Conservation (phyloP, 768 basidiomycete genomes). For the Panus rudis region DNA sequence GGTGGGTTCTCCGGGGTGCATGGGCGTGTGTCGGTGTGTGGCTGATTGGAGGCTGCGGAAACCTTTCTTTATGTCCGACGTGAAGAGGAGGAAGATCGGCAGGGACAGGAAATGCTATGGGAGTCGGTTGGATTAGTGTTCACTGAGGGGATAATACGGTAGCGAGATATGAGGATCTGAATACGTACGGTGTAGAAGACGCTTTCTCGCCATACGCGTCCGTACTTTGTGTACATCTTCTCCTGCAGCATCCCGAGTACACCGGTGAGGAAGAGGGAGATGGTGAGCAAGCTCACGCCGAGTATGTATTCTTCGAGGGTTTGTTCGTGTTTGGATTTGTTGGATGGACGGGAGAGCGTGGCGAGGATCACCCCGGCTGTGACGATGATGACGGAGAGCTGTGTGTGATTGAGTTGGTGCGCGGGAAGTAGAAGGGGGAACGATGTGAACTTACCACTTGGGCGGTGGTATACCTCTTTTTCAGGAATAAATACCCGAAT, state of each 20-base stretch:
- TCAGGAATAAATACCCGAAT: slow-evolving; percentile 53
- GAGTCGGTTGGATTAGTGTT: background rate
- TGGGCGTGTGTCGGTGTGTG: slow-evolving; percentile 13
- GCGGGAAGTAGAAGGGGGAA: background rate
- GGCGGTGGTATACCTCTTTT: slow-evolving; percentile 46
- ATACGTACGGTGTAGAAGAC: slow-evolving; percentile 72
- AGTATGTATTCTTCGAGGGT: slow-evolving; percentile 38
- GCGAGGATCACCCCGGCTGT: slow-evolving; percentile 66
- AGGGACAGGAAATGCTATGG: slow-evolving; percentile 69
- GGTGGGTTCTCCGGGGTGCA: slow-evolving; percentile 4
- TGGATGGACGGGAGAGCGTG: slow-evolving; percentile 55
- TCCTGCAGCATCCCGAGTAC: slow-evolving; percentile 72
- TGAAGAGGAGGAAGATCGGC: slow-evolving; percentile 65
- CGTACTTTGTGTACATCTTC: slow-evolving; percentile 63
- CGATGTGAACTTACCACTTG: slow-evolving; percentile 50
- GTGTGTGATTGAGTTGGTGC: background rate
- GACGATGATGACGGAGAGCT: slow-evolving; percentile 64
- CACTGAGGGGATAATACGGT: background rate
- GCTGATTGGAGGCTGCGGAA: slow-evolving; percentile 37
- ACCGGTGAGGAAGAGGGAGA: slow-evolving; percentile 62
- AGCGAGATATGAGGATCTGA: background rate
- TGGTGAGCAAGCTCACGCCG: slow-evolving; percentile 64
- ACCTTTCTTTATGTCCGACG: slow-evolving; percentile 48
- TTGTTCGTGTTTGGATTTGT: slow-evolving; percentile 13
- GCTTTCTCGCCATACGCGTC: slow-evolving; percentile 76